These are phyloP conservation scores for Cladobotryum mycophilum DNA, from an alignment of 2,329 filamentous ascomycete genomes.

Conservation along the genomic window DNA sequence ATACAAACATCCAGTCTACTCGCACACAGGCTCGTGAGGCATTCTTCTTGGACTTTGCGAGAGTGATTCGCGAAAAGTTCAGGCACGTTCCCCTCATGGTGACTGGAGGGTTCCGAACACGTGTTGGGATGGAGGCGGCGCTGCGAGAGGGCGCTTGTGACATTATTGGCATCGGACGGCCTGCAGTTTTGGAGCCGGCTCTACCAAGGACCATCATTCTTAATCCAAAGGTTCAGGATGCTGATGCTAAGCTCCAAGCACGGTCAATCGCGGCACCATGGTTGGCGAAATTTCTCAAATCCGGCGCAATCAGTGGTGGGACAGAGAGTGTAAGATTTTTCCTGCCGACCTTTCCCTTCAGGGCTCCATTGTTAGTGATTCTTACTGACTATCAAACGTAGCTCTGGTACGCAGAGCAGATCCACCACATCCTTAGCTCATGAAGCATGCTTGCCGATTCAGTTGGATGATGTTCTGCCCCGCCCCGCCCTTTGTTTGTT, in stretches of 20 bases:
- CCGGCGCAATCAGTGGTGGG: too few relatives aligned
- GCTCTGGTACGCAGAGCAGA: too few relatives aligned
- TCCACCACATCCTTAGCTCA: too few relatives aligned
- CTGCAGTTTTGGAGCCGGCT: constrained; percentile 31
- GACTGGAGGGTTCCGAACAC: constrained; percentile 56
- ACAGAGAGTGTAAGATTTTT: too few relatives aligned
- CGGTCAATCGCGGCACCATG: constrained; percentile 20
- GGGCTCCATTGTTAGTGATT: too few relatives aligned
- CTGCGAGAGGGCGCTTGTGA: constrained; percentile 34
- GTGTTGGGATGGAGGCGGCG: constrained; percentile 35
- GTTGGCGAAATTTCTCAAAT: constrained; percentile 16
- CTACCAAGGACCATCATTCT: constrained; percentile 31
- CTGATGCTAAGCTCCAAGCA: constrained; percentile 26
- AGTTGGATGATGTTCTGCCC: too few relatives aligned
- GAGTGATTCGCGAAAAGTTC: constrained; percentile 39
- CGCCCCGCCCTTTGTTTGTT: too few relatives aligned
- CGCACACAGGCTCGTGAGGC: constrained; percentile 52
- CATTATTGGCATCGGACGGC: constrained; percentile 35
- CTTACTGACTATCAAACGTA: too few relatives aligned
- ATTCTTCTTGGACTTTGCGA: constrained; percentile 62
- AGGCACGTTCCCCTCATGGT: constrained; percentile 46
- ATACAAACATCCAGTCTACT: constrained; percentile 3
- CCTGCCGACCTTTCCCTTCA: too few relatives aligned
- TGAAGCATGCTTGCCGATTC: too few relatives aligned
- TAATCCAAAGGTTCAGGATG: constrained; percentile 27